Evolutionary conservation across 805 yeast genomes (phyloP).

Genomic region (Pichia gijzeniarum): DNA sequence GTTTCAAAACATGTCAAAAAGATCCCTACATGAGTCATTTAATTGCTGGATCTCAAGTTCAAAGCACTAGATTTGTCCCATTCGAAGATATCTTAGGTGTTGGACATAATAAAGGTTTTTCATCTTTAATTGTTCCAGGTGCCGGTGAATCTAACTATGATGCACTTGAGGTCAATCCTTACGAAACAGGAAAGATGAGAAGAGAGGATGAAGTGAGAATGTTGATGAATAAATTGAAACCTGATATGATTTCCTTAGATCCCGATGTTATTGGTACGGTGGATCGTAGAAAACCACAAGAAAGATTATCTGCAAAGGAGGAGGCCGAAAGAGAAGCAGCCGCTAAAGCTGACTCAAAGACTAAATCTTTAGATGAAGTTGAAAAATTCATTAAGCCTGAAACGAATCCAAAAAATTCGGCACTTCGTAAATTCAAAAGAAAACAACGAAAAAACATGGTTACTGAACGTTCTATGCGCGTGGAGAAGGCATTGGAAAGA

Average conservation of each 20-base stretch:
- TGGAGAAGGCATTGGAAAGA: slow-evolving; percentile 63
- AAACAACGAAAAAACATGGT: slow-evolving; percentile 81
- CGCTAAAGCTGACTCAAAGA: slow-evolving; percentile 27
- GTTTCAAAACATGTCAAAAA: slow-evolving; percentile 57
- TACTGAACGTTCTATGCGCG: slow-evolving; percentile 74
- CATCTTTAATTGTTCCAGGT: slow-evolving; percentile 90
- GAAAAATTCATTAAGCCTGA: slow-evolving; percentile 60
- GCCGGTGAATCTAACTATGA: slow-evolving; percentile 98
- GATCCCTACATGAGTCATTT: slow-evolving; percentile 91
- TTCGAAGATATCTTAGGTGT: slow-evolving; percentile 94
- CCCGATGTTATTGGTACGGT: slow-evolving; percentile 84
- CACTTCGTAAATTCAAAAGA: slow-evolving; percentile 70
- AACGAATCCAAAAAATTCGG: slow-evolving; percentile 74
- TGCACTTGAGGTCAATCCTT: slow-evolving; percentile 89
- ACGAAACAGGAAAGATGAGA: slow-evolving; percentile 85
- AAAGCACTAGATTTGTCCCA: slow-evolving; percentile 72
- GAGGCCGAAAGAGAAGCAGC: slow-evolving; percentile 36
- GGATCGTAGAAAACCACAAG: slow-evolving; percentile 56
- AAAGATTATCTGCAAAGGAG: slow-evolving; percentile 60
- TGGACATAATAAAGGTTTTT: slow-evolving; percentile 73
- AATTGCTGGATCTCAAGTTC: slow-evolving; percentile 69
- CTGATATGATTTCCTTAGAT: slow-evolving; percentile 89
- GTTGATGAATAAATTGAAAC: slow-evolving; percentile 78
- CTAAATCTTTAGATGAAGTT: slow-evolving; percentile 35
- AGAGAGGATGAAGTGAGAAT: slow-evolving; percentile 87